Base-by-base conservation (phyloP, 148 eudicot genomes). In the Nepenthes gracilis region DNA sequence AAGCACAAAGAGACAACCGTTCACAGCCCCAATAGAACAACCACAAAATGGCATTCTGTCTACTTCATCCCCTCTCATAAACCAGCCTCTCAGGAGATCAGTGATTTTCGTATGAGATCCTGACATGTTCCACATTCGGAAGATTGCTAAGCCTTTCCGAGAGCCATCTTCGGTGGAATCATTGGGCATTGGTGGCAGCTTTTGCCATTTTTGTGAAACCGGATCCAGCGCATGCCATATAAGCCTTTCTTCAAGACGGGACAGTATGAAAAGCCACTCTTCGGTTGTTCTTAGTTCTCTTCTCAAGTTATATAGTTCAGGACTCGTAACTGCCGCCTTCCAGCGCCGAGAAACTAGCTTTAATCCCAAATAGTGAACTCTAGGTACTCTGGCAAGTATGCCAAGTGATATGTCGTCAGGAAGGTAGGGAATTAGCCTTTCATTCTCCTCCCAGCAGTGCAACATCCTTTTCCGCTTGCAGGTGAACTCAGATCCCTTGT, bases 351-450 rank as follows among this genome's bases (percentile, higher is more conserved):
- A 94, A 59, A 94, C 99, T 56, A 76, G 71, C 63, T 80, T 85
- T 36, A 79, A 79, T 35, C 78, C 65, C 64, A 76, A 61, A 55
- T 89, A 76, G 67, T 59, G 43, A n/a, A 80, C 65, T 80, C 93
- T 81, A 40, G 97, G 97, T 60, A 94, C 74, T 62, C 97, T 72
- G 33, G 99, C 97, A 45, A 94, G 90, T 68, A 94, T 89, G 57
- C 81, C 95, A 9, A 94, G 77, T 12, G 99, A 89, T 65, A 94
- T 77, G 75, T 94, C 99, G 66, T 94, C 84, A n/a, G 99, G 99
- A 47, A 94, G 90, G 69, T 76, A 75, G 2, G 99, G 95, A 69
- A 94, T 94, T 64, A 94, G 61, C 36, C 86, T 75, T 6, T 84
- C 72, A 58, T 57, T 77, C 9, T 90, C 82, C 62, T 85, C 95